Conservation (phyloP, 2,329 filamentous ascomycete genomes). For the Neofusicoccum laricinum region DNA sequence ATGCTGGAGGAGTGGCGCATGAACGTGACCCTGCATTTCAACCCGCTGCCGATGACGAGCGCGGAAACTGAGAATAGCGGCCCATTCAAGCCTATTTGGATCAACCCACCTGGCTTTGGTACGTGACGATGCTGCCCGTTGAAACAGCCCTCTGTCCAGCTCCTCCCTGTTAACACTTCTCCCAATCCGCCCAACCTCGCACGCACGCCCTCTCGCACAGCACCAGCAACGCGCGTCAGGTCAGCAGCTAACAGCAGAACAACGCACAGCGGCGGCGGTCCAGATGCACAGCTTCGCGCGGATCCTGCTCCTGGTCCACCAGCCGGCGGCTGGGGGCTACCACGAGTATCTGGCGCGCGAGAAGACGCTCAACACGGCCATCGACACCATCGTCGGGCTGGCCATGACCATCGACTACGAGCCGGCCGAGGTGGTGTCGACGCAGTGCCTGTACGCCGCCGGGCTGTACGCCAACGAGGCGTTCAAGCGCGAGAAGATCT, state of each 20-base stretch:
- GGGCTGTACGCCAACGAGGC: slow-evolving; percentile 23
- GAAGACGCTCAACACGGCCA: slow-evolving; percentile 45
- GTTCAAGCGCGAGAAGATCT: slow-evolving; percentile 24
- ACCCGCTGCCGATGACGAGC: slow-evolving; percentile 35
- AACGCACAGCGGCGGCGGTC: slow-evolving; percentile 41
- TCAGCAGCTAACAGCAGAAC: slow-evolving; percentile 29
- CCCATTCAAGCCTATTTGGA: slow-evolving; percentile 50
- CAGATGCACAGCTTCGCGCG: slow-evolving; percentile 54
- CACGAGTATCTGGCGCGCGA: slow-evolving; percentile 47
- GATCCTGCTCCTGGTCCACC: slow-evolving; percentile 53
- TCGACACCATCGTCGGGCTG: slow-evolving; percentile 32
- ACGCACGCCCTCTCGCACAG: neutral
- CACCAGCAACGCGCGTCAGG: slow-evolving; percentile 19
- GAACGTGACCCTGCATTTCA: slow-evolving; percentile 45
- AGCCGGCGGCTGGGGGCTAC: slow-evolving; percentile 50
- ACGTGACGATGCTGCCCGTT: slow-evolving; percentile 15
- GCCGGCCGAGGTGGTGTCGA: slow-evolving; percentile 14
- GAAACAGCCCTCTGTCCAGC: neutral
- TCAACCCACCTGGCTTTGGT: slow-evolving; percentile 48
- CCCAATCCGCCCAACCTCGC: neutral
- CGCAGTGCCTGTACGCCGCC: slow-evolving; percentile 17
- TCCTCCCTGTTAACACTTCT: neutral
- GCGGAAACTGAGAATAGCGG: slow-evolving; percentile 1
- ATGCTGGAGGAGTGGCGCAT: slow-evolving; percentile 52
- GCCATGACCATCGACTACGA: slow-evolving; percentile 13